Percentiles rank a stretch among this genome's conserved stretches.
Conservation (phyloP, 2,329 filamentous ascomycete species). For the Trichoderma aggressivum region DNA sequence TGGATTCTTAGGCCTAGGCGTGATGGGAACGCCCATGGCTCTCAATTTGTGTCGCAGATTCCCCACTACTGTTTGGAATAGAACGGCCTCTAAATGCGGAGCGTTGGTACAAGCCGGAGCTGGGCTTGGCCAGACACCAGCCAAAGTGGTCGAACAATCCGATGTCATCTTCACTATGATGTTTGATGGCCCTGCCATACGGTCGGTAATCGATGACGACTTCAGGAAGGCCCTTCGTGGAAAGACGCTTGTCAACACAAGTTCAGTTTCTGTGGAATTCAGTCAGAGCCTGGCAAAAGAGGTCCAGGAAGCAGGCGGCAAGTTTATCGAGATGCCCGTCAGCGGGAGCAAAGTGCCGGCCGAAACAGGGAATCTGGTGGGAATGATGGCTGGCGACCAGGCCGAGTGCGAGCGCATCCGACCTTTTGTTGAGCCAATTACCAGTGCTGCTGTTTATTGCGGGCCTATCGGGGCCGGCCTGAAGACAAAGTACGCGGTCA, state of each 20-base stretch:
- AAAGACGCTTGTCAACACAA: conserved; percentile 34
- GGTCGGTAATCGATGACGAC: conserved; percentile 25
- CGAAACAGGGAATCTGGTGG: conserved; percentile 33
- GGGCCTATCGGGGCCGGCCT: conserved; percentile 32
- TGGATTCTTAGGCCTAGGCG: conserved; percentile 33
- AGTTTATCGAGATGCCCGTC: conserved; percentile 36
- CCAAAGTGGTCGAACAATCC: conserved; percentile 26
- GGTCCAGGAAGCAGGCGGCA: conserved; percentile 26
- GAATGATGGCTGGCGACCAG: conserved; percentile 32
- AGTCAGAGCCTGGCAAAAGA: conserved; percentile 26
- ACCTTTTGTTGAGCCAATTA: conserved; percentile 27
- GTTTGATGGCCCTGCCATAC: conserved; percentile 28
- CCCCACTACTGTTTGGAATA: conserved; percentile 32
- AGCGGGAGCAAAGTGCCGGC: conserved; percentile 35
- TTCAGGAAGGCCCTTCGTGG: conserved; percentile 27
- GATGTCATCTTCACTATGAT: conserved; percentile 34
- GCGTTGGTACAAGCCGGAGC: conserved; percentile 25
- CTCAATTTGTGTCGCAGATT: conserved; percentile 30
- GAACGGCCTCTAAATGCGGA: conserved; percentile 28
- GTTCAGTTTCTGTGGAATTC: conserved; percentile 29
- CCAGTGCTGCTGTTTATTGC: conserved; percentile 32
- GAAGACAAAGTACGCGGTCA: conserved; percentile 33
- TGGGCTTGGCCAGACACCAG: conserved; percentile 25
- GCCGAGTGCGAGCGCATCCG: conserved; percentile 26
- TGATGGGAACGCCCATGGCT: conserved; percentile 35